Percentiles rank a stretch among this genome's conserved stretches.
Evolutionary conservation across 495 filamentous ascomycete species (phyloP).

Genomic region (Clohesyomyces aquaticus): DNA sequence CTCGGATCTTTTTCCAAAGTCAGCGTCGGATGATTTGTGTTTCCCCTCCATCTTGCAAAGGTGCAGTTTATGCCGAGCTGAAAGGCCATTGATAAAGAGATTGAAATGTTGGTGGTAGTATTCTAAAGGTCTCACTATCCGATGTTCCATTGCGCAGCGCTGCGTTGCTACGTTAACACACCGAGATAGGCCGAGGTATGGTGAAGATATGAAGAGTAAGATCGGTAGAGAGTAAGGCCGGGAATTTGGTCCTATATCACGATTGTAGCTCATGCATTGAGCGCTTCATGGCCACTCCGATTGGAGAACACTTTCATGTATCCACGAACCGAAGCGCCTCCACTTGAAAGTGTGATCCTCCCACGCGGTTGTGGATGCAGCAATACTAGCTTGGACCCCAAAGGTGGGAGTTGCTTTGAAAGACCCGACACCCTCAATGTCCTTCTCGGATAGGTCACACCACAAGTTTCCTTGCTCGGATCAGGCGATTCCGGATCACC

Average conservation of each 20-base stretch:
- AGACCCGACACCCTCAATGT: neutral
- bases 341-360: too few species aligned
- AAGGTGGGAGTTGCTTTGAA: neutral
- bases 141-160: constrained; percentile 2
- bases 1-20: neutral
- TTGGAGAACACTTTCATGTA: constrained; percentile 4
- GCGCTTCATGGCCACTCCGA: neutral
- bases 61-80: neutral
- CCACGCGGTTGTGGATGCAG: neutral
- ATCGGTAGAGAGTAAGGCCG: constrained; percentile 27
- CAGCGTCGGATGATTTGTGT: neutral
- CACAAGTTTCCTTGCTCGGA: constrained; percentile 5
- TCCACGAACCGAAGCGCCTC: too few species aligned
- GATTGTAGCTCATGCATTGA: constrained; percentile 4
- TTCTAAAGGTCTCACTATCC: neutral
- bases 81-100: neutral
- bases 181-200: neutral
- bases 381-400: neutral
- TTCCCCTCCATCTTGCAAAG: neutral
- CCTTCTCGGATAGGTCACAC: neutral
- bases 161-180: constrained; percentile 4
- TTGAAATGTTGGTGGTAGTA: neutral
- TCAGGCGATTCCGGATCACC: neutral
- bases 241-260: neutral
- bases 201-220: constrained; percentile 10